Conservation (phyloP, 768 basidiomycete species). For the Leccinum uliginosum region DNA sequence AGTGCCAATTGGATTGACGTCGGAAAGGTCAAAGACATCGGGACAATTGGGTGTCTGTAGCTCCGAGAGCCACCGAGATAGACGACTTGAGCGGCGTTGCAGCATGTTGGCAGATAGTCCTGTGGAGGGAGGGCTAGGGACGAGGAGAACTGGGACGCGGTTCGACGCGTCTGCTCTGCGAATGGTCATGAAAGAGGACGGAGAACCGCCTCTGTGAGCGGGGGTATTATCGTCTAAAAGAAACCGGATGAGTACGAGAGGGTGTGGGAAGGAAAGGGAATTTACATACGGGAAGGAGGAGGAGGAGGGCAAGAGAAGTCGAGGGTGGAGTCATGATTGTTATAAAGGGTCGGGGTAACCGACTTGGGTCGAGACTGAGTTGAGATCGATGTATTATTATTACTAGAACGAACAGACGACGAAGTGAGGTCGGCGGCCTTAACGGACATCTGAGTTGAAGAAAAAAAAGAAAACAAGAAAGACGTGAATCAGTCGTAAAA, state of each 20-base stretch:
- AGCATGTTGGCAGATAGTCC: constrained; percentile 10
- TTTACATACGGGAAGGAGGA: constrained; percentile 18
- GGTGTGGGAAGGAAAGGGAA: constrained; percentile 23
- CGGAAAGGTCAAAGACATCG: constrained; percentile 17
- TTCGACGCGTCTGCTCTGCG: constrained; percentile 26
- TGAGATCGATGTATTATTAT: constrained; percentile 13
- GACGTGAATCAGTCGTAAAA: constrained; percentile 27
- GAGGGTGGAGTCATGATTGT: constrained; percentile 14
- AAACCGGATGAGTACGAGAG: constrained; percentile 32
- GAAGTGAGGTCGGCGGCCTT: constrained; percentile 16
- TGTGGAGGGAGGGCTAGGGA: constrained; percentile 9
- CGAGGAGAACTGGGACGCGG: constrained; percentile 6
- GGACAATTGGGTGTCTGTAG: constrained; percentile 27
- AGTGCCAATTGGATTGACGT: constrained; percentile 27
- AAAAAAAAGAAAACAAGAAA: constrained; percentile 16
- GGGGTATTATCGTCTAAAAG: constrained; percentile 16
- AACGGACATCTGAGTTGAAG: constrained; percentile 21
- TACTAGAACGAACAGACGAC: constrained; percentile 6
- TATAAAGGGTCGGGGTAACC: constrained; percentile 14
- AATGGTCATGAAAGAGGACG: constrained; percentile 29
- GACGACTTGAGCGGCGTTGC: constrained; percentile 36
- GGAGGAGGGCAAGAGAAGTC: background rate
- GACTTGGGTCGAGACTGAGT: constrained; percentile 9
- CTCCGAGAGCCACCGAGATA: constrained; percentile 44
- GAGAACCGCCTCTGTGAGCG: constrained; percentile 17